Base-by-base conservation (phyloP, 1,284 basidiomycete species). In the Pseudozyma thailandica region DNA sequence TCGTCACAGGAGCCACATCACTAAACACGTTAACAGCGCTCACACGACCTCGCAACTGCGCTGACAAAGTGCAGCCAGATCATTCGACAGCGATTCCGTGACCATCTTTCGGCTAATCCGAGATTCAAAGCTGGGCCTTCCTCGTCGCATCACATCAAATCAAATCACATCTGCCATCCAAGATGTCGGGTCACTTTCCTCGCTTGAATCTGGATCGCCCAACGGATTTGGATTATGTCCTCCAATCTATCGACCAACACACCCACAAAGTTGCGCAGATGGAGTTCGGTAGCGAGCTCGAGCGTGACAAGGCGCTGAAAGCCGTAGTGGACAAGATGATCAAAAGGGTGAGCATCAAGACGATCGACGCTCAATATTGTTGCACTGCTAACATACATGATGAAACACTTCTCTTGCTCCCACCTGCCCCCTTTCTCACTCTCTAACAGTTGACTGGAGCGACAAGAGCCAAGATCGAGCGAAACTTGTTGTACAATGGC, bases 141-240 rank as follows among this genome's bases (percentile, higher is more conserved):
- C 9, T 25, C 16, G 26, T 16, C 30, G n/a, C 41, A 12, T 35
- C 46, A 42, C 33, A 13, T 20, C 49, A 18, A 10, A 15, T 7
- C 37, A 13, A n/a, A 16, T 18, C 23, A 18, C 43, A 31, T n/a
- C n/a, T n/a, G n/a, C n/a, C n/a, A n/a, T n/a, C n/a, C n/a, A n/a
- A n/a, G n/a, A 71, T 71, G 68, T 63, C 68, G 23, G 57, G 61
- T 26, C 68, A 71, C 42, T 71, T 71, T 50, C 61, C 68, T 30
- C 55, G 57, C 26, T 35, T 71, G 30, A 64, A 59, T 30, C 39
- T 71, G 53, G 61, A 64, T 21, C 46, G 57, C 2, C 68, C 68
- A 31, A 53, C 60, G 13, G 68, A 71, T 30, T 31, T 71, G 46
- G 61, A 71, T 20, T 53, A 71, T 50, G 61, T 71, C 23, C 55